Evolutionary conservation across 139 green algal genomes (phyloP), one percentile per base, ranked within the genome.

Genomic region (Ostreobium quekettii): DNA sequence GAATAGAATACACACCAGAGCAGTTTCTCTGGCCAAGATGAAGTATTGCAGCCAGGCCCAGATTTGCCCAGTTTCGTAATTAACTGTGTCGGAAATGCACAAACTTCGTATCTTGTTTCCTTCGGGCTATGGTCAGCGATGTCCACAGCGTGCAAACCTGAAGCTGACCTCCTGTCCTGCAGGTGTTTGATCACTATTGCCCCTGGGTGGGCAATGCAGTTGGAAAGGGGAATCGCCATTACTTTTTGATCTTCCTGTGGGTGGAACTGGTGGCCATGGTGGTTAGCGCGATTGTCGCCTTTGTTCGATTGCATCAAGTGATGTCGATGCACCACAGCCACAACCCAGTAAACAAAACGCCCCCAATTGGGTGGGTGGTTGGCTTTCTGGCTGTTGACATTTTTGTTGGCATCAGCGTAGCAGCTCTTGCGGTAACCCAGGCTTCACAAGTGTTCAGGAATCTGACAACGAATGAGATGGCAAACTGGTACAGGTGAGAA

Each of bases 111-210:
- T n/a, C n/a, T n/a, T n/a, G n/a, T n/a, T n/a, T n/a, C n/a, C n/a
- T n/a, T n/a, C n/a, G n/a, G n/a, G n/a, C n/a, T n/a, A n/a, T n/a
- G n/a, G n/a, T n/a, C n/a, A n/a, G n/a, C n/a, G n/a, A n/a, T n/a
- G n/a, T n/a, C n/a, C n/a, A n/a, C n/a, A n/a, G n/a, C n/a, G n/a
- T n/a, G n/a, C n/a, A n/a, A n/a, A n/a, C n/a, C n/a, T n/a, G n/a
- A n/a, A n/a, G n/a, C n/a, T n/a, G n/a, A n/a, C n/a, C n/a, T n/a
- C 36, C 30, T 47, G n/a, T 7, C 26, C 33, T 39, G 28, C 67
- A 85, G 46, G 76, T 78, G 46, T 99, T 98, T 77, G 93, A 99
- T 76, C 93, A 99, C 76, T 97, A 92, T 80, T 99, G 93, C 81
- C 93, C 93, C 30, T 97, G 92, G 92, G 91, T 97, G 46, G 83